Evolutionary conservation across 2,329 filamentous ascomycete species (phyloP).

Genomic region (Penicillium sp.): DNA sequence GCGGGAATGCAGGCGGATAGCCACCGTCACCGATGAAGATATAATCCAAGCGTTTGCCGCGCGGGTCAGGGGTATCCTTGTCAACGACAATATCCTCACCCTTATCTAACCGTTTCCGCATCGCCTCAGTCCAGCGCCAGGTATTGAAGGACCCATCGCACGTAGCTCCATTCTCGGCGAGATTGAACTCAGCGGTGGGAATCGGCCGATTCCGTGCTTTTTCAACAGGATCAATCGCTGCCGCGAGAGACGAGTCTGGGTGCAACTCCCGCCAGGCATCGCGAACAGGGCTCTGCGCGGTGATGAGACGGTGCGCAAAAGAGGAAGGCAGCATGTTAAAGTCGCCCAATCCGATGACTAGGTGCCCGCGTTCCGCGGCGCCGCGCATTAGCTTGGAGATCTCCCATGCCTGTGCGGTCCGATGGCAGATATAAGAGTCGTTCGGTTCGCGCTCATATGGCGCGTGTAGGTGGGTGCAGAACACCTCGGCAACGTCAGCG

Average conservation of each 20-base stretch:
- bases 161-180: slow-evolving; percentile 77
- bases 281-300: slow-evolving; percentile 69
- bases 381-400: slow-evolving; percentile 83
- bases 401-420: slow-evolving; percentile 91
- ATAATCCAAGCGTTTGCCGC: slow-evolving; percentile 89
- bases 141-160: slow-evolving; percentile 86
- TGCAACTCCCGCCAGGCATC: slow-evolving; percentile 84
- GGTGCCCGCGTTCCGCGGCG: slow-evolving; percentile 73
- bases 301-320: slow-evolving; percentile 78
- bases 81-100: slow-evolving; percentile 64
- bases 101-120: slow-evolving; percentile 65
- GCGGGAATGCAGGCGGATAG: slow-evolving; percentile 29
- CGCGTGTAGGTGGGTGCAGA: slow-evolving; percentile 88
- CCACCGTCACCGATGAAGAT: slow-evolving; percentile 71
- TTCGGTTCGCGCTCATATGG: slow-evolving; percentile 77
- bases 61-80: slow-evolving; percentile 64
- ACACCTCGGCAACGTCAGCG: slow-evolving; percentile 76
- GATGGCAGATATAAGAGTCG: slow-evolving; percentile 86
- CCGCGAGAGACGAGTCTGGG: slow-evolving; percentile 77
- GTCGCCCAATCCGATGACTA: slow-evolving; percentile 84
- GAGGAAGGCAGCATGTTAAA: slow-evolving; percentile 95
- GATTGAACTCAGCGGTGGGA: slow-evolving; percentile 74
- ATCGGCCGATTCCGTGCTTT: slow-evolving; percentile 62
- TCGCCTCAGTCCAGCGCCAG: slow-evolving; percentile 79
- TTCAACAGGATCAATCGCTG: slow-evolving; percentile 66